A percentile compares a stretch with the other conserved stretches of the same genome.
These are phyloP conservation scores for Alternaria gansuensis DNA, from an alignment of 2,329 filamentous ascomycete species.

Conservation along the genomic window DNA sequence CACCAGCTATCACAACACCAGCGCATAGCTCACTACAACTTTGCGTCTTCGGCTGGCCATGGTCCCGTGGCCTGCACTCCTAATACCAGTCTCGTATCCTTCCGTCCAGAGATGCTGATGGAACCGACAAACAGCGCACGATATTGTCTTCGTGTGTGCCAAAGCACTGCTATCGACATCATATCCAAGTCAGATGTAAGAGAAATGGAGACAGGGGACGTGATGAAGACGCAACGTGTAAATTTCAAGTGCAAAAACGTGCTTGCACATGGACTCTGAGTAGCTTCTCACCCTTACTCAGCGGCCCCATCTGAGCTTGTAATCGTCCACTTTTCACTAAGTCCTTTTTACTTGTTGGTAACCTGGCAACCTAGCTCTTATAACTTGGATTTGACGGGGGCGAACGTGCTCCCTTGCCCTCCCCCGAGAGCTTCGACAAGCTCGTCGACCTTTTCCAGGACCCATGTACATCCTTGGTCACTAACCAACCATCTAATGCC, in stretches of 20 bases:
- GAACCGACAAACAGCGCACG: no score
- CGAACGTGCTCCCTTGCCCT: slow-evolving; percentile 43
- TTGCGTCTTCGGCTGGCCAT: no score
- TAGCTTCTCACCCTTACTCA: slow-evolving; percentile 38
- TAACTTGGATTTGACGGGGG: slow-evolving; percentile 44
- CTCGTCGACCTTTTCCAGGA: slow-evolving; percentile 68
- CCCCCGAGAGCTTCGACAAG: slow-evolving; percentile 59
- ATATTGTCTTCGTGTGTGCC: no score
- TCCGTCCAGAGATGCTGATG: no score
- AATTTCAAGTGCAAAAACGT: neutral
- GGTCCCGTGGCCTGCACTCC: no score
- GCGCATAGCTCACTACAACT: no score
- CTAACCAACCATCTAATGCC: slow-evolving; percentile 69
- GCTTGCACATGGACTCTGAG: slow-evolving; percentile 16
- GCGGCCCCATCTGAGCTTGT: slow-evolving; percentile 34
- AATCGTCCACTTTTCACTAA: slow-evolving; percentile 35
- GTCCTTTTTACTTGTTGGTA: no score
- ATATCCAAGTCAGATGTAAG: neutral
- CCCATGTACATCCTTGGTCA: slow-evolving; percentile 71
- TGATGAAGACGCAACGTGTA: no score
- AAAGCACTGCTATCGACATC: no score
- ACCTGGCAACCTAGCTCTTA: neutral
- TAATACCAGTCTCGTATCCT: neutral
- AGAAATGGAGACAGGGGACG: no score
- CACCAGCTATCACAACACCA: neutral